Evolutionary conservation across 2,329 filamentous ascomycete species (phyloP).

Genomic region (Fusarium algeriense): DNA sequence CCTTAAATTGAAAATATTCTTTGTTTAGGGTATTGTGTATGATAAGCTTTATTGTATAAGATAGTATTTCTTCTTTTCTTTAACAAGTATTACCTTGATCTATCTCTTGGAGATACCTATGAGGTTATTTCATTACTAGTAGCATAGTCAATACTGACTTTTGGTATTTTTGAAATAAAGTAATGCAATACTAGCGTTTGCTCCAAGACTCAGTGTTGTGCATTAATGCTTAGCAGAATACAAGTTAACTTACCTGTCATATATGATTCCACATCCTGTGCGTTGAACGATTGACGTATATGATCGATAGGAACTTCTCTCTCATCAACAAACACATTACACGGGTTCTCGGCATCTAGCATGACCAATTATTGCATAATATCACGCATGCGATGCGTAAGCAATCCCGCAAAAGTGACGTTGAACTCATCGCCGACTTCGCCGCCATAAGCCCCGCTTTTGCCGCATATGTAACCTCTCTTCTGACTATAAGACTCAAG

Average conservation of each 20-base stretch:
- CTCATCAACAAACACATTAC: no score
- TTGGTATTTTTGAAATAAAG: no score
- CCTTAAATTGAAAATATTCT: neutral
- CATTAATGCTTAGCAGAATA: no score
- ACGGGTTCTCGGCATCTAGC: neutral
- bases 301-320: neutral
- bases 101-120: no score
- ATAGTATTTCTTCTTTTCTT: no score
- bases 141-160: no score
- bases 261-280: no score
- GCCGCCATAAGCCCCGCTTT: conserved; percentile 11
- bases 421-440: neutral
- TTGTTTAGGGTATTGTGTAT: neutral
- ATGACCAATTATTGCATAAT: neutral
- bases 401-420: neutral
- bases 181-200: no score
- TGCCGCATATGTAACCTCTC: neutral
- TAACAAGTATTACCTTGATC: no score
- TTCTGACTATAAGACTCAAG: neutral
- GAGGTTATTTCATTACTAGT: no score
- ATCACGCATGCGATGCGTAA: neutral
- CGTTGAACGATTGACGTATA: no score
- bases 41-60: neutral
- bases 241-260: neutral
- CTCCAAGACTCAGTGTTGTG: no score